Base-by-base conservation (phyloP, 2,329 filamentous ascomycete species). In the Pseudogymnoascus sp. region DNA sequence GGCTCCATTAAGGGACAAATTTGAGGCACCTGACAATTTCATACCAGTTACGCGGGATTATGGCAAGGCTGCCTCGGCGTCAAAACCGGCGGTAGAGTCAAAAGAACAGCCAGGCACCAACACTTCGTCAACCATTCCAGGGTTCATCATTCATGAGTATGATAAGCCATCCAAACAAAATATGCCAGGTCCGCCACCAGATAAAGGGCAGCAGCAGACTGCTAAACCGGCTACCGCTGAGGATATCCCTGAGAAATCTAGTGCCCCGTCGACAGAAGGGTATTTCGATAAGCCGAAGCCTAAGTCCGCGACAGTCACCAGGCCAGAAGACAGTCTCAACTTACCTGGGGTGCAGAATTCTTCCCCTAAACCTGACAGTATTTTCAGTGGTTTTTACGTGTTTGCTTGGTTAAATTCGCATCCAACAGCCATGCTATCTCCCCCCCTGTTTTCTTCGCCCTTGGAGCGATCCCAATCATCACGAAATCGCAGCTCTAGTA, bases 361-460 rank as follows among this genome's bases (percentile, higher is more conserved):
- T 6, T 2, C 60, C 29, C 23, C 49, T n/a, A 21, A 62, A 21
- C 38, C 61, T 10, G 43, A 38, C 12, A 65, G 16, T 26, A 35
- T 60, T 37, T 35, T 58, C 11, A 69, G 65, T 63, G 62, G 35
- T 63, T 69, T 71, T 52, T 65, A 69, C 55, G 63, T 71, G 29
- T 71, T 71, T 41, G 66, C 64, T 6, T 69, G 66, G 66, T 37
- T 69, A 19, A 66, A 65, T 60, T 41, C 61, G 12, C 26, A 60
- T 59, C 58, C 58, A 26, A 60, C 60, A 12, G 23, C 41, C 38
- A 59, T 43, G 62, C 12, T 49, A 31, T 35, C 33, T n/a, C 33
- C 60, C 14, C 35, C 62, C 6, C 39, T 29, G 2, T 33, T 33
- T 33, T 16, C 29, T 14, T 33, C 49, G 11, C n/a, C 49, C 16